Evolutionary conservation across 2,329 filamentous ascomycete genomes (phyloP), one percentile per base, ranked within the genome.

Genomic region (Akanthomyces lecanii): DNA sequence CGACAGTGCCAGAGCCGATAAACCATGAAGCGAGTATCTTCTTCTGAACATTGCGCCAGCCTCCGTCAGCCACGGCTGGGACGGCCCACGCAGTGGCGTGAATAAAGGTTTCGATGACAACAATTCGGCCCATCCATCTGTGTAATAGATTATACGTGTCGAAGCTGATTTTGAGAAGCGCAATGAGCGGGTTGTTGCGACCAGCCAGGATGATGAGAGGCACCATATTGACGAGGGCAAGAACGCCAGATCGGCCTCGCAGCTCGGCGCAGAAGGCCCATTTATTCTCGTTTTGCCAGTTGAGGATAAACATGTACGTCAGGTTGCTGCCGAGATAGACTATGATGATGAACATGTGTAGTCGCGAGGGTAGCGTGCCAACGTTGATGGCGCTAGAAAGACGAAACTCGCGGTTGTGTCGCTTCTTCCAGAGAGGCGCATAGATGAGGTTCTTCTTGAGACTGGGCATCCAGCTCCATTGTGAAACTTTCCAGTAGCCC

Each of bases 111-210:
- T 94, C 87, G 3, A 88, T 66, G 36, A 91, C 85, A 56, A 90
- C 84, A 52, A 94, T 85, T 40, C 91, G 85, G 45, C 90, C 91
- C 66, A 91, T 83, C 90, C 91, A 95, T 67, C 91, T 76, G 65
- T 80, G 78, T n/a, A 80, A 70, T 10, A 80, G 86, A 74, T 98
- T 98, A 82, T 96, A 98, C 0, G 93, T 96, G 75, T 98, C 95
- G 77, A 97, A 99, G 74, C 91, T 94, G 73, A 98, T 89, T 69
- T 89, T 86, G 63, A 98, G 82, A 40, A 96, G 75, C 4, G 81
- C 75, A 71, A 98, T 97, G 55, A 97, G 81, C 10, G 92, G 91
- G 77, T 98, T 99, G 80, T 98, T 98, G 72, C 95, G 89, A 42
- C 92, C 88, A 14, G 93, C 92, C 63, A 98, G 85, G 67, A 98